Evolutionary conservation across 352 stramenopile species (phyloP).

Genomic region (Plasmopara muralis): DNA sequence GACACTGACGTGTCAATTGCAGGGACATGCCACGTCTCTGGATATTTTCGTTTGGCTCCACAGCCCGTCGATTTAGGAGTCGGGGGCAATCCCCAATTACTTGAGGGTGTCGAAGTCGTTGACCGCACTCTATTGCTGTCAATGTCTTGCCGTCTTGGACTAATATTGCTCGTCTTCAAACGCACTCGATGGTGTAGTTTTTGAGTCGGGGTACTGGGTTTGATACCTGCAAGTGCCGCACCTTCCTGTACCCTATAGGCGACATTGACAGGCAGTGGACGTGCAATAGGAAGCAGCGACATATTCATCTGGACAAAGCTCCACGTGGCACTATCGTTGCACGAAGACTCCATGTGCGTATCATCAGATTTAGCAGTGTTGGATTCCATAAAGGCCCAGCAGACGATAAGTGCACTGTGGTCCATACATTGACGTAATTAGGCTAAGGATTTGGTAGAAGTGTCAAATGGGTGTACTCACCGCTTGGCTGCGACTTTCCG

Average conservation of each 20-base stretch:
- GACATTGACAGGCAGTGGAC: slow-evolving; percentile 50
- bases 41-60: slow-evolving; percentile 23
- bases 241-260: slow-evolving; percentile 38
- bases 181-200: slow-evolving; percentile 49
- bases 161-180: slow-evolving; percentile 54
- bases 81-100: slow-evolving; percentile 14
- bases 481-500: slow-evolving; percentile 20
- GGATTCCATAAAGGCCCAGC: slow-evolving; percentile 6
- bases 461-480: slow-evolving; percentile 10
- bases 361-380: slow-evolving; percentile 3
- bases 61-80: slow-evolving; percentile 17
- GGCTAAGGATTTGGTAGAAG: slow-evolving; percentile 13
- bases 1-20: slow-evolving; percentile 21
- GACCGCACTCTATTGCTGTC: slow-evolving; percentile 16
- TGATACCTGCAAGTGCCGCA: slow-evolving; percentile 23
- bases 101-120: slow-evolving; percentile 7
- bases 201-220: slow-evolving; percentile 61
- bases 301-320: slow-evolving; percentile 87
- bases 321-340: slow-evolving; percentile 37
- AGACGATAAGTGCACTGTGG: slow-evolving; percentile 2
- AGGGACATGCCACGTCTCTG: slow-evolving; percentile 23
- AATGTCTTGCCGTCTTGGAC: slow-evolving; percentile 46
- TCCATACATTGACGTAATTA: slow-evolving; percentile 2
- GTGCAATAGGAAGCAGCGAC: slow-evolving; percentile 68
- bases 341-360: slow-evolving; percentile 15